These are phyloP conservation scores for Camellia granthamiana DNA, from an alignment of 148 eudicot species.

Conservation along the genomic window DNA sequence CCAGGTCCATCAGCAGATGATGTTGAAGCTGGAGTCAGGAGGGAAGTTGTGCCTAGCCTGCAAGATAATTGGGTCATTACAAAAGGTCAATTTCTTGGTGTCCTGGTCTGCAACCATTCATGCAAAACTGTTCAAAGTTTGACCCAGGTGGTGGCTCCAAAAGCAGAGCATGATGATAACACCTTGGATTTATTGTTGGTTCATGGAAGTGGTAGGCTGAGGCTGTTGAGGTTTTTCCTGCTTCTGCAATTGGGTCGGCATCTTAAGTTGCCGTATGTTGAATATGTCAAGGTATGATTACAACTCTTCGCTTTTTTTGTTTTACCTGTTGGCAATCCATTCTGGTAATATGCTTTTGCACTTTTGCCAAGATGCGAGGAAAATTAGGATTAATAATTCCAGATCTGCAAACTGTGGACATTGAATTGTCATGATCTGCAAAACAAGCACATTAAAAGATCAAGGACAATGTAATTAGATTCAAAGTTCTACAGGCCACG, in stretches of 20 bases:
- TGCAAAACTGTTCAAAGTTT: constrained; percentile 95
- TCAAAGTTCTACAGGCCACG: background rate
- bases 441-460: background rate
- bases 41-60: constrained; percentile 39
- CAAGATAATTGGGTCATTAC: constrained; percentile 64
- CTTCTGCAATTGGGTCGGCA: constrained; percentile 79
- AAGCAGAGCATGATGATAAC: constrained; percentile 88
- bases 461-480: background rate
- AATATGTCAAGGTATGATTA: constrained; percentile 78
- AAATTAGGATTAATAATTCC: background rate
- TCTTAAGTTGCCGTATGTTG: constrained; percentile 89
- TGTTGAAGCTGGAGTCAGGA: constrained; percentile 31
- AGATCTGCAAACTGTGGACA: background rate
- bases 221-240: constrained; percentile 75
- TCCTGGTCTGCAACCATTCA: constrained; percentile 89
- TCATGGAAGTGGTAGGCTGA: constrained; percentile 80
- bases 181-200: constrained; percentile 82
- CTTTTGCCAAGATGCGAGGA: background rate
- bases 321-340: background rate
- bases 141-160: constrained; percentile 94
- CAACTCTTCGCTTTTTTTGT: background rate
- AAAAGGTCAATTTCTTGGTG: constrained; percentile 83
- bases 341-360: background rate
- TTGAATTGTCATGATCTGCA: background rate
- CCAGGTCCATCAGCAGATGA: constrained; percentile 68